Evolutionary conservation across 345 rosid genomes (phyloP).

Genomic region (Gossypium sturtianum): DNA sequence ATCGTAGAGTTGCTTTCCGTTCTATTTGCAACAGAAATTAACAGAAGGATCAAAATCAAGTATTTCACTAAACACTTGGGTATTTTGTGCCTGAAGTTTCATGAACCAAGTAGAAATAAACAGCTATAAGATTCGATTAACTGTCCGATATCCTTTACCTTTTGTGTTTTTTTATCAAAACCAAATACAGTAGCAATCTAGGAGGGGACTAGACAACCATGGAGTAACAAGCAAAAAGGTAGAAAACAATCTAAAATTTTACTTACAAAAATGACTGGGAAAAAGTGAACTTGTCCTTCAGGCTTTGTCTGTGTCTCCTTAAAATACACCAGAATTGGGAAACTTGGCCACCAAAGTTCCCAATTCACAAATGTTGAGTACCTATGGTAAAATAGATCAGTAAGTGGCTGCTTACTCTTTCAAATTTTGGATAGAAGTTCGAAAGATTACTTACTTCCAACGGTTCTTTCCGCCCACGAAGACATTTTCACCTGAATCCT

Average conservation of each 20-base stretch:
- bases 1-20: conserved; percentile 65
- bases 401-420: neutral
- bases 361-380: conserved; percentile 72
- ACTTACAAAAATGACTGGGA: conserved; percentile 76
- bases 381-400: conserved; percentile 21
- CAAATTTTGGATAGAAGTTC: neutral
- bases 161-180: neutral
- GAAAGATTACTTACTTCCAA: conserved; percentile 55
- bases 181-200: too few species aligned
- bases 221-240: too few species aligned
- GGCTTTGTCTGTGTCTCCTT: conserved; percentile 73
- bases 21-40: conserved; percentile 22
- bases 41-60: neutral
- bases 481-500: conserved; percentile 67
- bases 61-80: neutral
- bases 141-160: too few species aligned
- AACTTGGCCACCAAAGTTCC: conserved; percentile 86
- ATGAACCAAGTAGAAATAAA: neutral
- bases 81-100: neutral
- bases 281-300: conserved; percentile 82
- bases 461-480: conserved; percentile 72
- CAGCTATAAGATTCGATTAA: neutral
- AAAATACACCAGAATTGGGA: conserved; percentile 66
- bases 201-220: too few species aligned
- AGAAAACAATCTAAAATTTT: neutral